Percentiles rank a stretch among this genome's conserved stretches.
phyloP scores from a whole-genome alignment of 257 asterid species.

The Forsythia viridissima region DNA sequence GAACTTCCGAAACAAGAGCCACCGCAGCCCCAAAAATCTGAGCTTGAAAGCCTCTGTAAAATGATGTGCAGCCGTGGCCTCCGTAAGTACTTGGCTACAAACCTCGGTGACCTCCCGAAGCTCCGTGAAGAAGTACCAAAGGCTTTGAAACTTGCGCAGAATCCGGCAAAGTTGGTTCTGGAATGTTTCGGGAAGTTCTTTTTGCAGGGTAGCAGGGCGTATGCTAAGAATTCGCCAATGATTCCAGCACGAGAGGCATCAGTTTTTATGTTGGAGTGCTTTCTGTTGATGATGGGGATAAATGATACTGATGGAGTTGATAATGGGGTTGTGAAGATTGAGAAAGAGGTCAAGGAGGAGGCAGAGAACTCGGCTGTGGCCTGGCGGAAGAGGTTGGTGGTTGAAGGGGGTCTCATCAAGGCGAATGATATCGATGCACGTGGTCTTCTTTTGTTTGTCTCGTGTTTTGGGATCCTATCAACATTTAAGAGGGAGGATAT shows the following conservation, averaged over 20 bases:
- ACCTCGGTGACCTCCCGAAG: slow-evolving; percentile 34
- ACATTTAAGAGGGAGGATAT: slow-evolving; percentile 55
- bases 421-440: slow-evolving; percentile 71
- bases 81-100: slow-evolving; percentile 44
- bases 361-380: slow-evolving; percentile 56
- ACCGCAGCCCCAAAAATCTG: slow-evolving; percentile 32
- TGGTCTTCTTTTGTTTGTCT: slow-evolving; percentile 71
- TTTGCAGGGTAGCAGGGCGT: slow-evolving; percentile 70
- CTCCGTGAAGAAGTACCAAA: slow-evolving; percentile 69
- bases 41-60: slow-evolving; percentile 54
- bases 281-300: slow-evolving; percentile 58
- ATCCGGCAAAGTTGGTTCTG: slow-evolving; percentile 62
- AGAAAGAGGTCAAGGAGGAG: slow-evolving; percentile 50
- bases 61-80: slow-evolving; percentile 54
- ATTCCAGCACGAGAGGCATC: slow-evolving; percentile 69
- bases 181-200: slow-evolving; percentile 72
- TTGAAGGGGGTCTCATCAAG: slow-evolving; percentile 67
- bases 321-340: slow-evolving; percentile 31
- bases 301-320: slow-evolving; percentile 16
- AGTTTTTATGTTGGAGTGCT: slow-evolving; percentile 67
- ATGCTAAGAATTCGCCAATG: slow-evolving; percentile 51
- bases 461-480: slow-evolving; percentile 67
- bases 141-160: slow-evolving; percentile 58
- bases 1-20: slow-evolving; percentile 8
- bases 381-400: slow-evolving; percentile 74